These are phyloP conservation scores for Terfezia claveryi DNA, from an alignment of 495 filamentous ascomycete species.

Conservation along the genomic window DNA sequence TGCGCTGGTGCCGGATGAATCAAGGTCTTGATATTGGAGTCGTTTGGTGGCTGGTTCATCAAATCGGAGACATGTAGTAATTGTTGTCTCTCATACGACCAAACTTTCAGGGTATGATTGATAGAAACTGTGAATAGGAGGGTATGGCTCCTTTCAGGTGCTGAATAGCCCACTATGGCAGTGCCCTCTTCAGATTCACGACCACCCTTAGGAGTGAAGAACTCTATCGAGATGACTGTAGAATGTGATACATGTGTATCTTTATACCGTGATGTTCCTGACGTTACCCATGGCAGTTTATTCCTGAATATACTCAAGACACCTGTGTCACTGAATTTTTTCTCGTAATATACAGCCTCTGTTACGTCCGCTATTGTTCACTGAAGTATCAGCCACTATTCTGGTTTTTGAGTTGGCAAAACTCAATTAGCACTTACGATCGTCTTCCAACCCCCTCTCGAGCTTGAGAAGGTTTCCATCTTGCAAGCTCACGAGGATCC, in stretches of 20 bases:
- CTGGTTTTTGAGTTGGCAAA: not conserved
- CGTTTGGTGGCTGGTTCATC: slow-evolving; percentile 26
- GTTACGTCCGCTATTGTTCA: slow-evolving; percentile 12
- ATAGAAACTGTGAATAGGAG: slow-evolving; percentile 65
- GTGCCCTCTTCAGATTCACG: slow-evolving; percentile 38
- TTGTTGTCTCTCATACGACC: slow-evolving; percentile 57
- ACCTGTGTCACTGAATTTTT: slow-evolving; percentile 13
- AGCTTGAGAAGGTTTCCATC: slow-evolving; percentile 65
- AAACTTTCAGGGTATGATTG: slow-evolving; percentile 67
- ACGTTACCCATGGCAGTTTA: slow-evolving; percentile 15
- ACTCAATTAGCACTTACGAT: slow-evolving; percentile 29
- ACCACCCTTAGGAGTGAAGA: slow-evolving; percentile 5
- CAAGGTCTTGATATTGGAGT: slow-evolving; percentile 27
- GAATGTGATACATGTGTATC: slow-evolving; percentile 16
- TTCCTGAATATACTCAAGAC: slow-evolving; percentile 16
- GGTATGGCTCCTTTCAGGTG: not conserved
- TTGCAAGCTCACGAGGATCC: slow-evolving; percentile 57
- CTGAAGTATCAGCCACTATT: not conserved
- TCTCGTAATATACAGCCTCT: slow-evolving; percentile 14
- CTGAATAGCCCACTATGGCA: slow-evolving; percentile 22
- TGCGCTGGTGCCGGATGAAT: slow-evolving; percentile 51
- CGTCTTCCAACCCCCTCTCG: slow-evolving; percentile 34
- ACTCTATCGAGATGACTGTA: slow-evolving; percentile 14
- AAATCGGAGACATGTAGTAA: slow-evolving; percentile 53
- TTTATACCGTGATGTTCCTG: slow-evolving; percentile 11